Base-by-base conservation (phyloP, 2,329 filamentous ascomycete genomes). In the Ilyonectria sp. region DNA sequence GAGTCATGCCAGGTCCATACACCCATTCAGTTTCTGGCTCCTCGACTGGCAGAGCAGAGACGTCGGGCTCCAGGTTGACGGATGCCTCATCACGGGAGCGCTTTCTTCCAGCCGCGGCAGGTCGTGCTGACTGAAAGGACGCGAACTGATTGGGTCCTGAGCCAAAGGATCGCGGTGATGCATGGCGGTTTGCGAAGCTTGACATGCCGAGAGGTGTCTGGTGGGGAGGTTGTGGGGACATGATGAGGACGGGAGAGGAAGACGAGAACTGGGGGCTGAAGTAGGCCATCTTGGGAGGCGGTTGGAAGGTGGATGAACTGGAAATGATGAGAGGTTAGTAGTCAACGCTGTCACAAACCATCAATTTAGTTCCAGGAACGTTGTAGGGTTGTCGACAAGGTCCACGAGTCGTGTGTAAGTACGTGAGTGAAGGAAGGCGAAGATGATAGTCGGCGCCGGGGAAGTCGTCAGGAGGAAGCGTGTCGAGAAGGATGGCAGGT, bases 21-120 rank as follows among this genome's bases (percentile, higher is more conserved):
- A 90, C 82, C 84, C 91, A 92, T 74, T 91, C 89, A 59, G 90
- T 86, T 78, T 91, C 90, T 19, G 87, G 82, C 54, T 86, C 83
- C 72, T 86, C 82, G 53, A 82, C 76, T 66, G 82, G 78, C 61
- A 81, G 75, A 52, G 83, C 75, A 67, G 84, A 80, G 63, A 84
- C 79, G 79, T 87, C 86, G 76, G 90, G 86, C 72, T 91, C 88
- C 60, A 93, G 89, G 74, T 93, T 93, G 70, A 86, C 83, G 29
- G 86, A 86, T 63, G 92, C 91, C 79, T 95, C 92, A 75, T 93
- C 91, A 77, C 92, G 88, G 69, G 92, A 93, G 73, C 93, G 91
- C 83, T 95, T 95, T 78, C 92, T 90, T 72, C 92, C 91, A 65
- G 75, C 71, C 29, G 71, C 66, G n/a, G 72, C 63, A 47, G 69